Base-by-base conservation (phyloP, 108 stramenopile species). In the Cyclostephanos invisitatus region DNA sequence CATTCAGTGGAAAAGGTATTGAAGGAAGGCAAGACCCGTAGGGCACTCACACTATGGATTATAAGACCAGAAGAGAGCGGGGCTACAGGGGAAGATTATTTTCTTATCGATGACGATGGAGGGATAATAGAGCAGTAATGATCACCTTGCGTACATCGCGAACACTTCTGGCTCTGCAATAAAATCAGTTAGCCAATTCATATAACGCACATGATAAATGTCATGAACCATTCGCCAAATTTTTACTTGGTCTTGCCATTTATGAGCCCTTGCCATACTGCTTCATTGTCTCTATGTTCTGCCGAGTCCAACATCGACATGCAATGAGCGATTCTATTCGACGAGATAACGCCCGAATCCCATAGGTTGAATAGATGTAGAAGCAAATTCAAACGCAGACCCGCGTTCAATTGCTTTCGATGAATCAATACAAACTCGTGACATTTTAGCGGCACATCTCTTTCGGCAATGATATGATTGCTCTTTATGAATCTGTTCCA, bases 401-500 rank as follows among this genome's bases (percentile, higher is more conserved):
- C 60, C 18, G n/a, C 68, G 14, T 54, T 36, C 44, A 82, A 46
- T 44, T 78, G 49, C 21, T 46, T 60, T 38, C 42, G 49, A 47
- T 82, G 32, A 32, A 22, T 64, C 27, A 24, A 8, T 63, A 82
- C 64, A 32, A 82, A 82, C 22, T 51, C 77, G 12, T 63, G 27
- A 29, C 77, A 78, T 38, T 64, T 77, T 2, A 42, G 40, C 12
- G 81, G 81, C 42, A 82, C 64, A 38, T 78, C 62, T 29, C 72
- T 53, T 69, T 82, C 81, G 10, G 77, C 76, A 51, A 82, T 66
- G 0, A 78, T 55, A 56, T 67, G 40, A 57, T 68, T 47, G 22
- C 73, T 47, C 46, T 65, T 73, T 35, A 84, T 84, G 65, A 82
- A 84, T 18, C 64, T 65, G 61, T 84, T 87, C 86, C 83, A 87